Evolutionary conservation across 768 basidiomycete genomes (phyloP), one percentile per base, ranked within the genome.

Genomic region (Tylopilus sp.): DNA sequence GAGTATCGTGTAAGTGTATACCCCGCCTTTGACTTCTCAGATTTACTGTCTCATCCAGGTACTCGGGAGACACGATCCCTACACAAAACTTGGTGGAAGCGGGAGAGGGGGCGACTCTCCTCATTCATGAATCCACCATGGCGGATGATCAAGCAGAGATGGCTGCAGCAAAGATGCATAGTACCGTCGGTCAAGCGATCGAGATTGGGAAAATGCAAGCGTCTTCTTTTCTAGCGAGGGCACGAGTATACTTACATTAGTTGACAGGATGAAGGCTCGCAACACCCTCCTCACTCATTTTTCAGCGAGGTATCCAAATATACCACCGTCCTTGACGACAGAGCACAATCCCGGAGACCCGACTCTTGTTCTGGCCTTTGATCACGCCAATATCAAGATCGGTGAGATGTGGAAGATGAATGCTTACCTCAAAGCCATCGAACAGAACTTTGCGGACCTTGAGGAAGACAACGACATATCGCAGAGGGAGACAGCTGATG

Each of bases 71-170:
- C 66, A 98, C 95, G 1, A 75, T 79, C 63, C 94, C 95, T 0
- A 80, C 85, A 9, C 72, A 85, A 11, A 74, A 73, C 23, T 73
- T 98, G 4, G 80, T 86, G 21, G 64, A 74, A 40, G 83, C 81
- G 0, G 95, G 89, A 0, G 61, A 73, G 52, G 68, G 71, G 48
- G 86, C 88, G 0, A 92, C 92, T 0, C 71, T 98, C 2, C 75
- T 98, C 38, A 93, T 98, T 28, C 95, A 98, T 61, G 95, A 98
- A 66, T 91, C 95, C 0, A 93, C 93, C 3, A 85, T 98, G 79
- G 88, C 83, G 2, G 88, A 98, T 60, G 88, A 88, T 48, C 81
- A 94, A 61, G 79, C 73, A 18, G 85, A 85, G 12, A 67, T 90
- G 70, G 94, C 94, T 0, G 61, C 59, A 1, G 68, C 69, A 35